These are phyloP conservation scores for Colletotrichum neosansevieriae DNA, from an alignment of 2,329 filamentous ascomycete species.

Conservation along the genomic window DNA sequence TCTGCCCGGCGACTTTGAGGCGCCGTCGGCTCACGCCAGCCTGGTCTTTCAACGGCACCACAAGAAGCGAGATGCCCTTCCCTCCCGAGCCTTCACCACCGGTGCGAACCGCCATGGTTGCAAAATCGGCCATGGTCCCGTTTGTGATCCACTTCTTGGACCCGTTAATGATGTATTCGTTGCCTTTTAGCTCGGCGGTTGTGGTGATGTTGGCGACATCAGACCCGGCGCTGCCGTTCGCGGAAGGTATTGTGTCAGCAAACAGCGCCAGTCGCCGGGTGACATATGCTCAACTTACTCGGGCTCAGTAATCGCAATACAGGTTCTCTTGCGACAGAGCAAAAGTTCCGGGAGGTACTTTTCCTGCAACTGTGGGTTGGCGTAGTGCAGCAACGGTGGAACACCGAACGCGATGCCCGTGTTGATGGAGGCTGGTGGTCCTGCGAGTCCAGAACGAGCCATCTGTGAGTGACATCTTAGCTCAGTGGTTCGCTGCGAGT, in stretches of 20 bases:
- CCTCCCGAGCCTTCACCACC: conserved; percentile 69
- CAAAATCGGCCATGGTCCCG: conserved; percentile 76
- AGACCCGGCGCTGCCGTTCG: conserved; percentile 66
- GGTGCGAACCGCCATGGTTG: conserved; percentile 79
- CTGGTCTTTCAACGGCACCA: conserved; percentile 77
- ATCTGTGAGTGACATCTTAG: not conserved
- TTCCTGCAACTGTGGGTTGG: conserved; percentile 49
- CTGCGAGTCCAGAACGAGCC: not conserved
- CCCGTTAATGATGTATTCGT: conserved; percentile 79
- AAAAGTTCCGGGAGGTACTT: conserved; percentile 76
- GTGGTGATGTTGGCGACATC: conserved; percentile 81
- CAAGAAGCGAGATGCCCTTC: conserved; percentile 72
- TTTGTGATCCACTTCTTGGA: conserved; percentile 86
- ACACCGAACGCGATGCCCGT: not conserved
- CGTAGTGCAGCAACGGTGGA: not conserved
- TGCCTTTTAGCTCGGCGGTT: conserved; percentile 73
- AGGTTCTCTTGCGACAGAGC: conserved; percentile 73
- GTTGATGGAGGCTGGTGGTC: not conserved
- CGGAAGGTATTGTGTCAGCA: not conserved
- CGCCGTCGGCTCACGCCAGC: conserved; percentile 76
- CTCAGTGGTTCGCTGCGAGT: too few species aligned
- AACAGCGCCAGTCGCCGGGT: fast-evolving
- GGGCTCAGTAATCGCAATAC: conserved; percentile 85
- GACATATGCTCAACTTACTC: conserved; percentile 49
- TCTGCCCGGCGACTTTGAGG: conserved; percentile 74